Evolutionary conservation across 2,329 filamentous ascomycete species (phyloP), one percentile per base, ranked within the genome.

Genomic region (Tolypocladium tropicale): DNA sequence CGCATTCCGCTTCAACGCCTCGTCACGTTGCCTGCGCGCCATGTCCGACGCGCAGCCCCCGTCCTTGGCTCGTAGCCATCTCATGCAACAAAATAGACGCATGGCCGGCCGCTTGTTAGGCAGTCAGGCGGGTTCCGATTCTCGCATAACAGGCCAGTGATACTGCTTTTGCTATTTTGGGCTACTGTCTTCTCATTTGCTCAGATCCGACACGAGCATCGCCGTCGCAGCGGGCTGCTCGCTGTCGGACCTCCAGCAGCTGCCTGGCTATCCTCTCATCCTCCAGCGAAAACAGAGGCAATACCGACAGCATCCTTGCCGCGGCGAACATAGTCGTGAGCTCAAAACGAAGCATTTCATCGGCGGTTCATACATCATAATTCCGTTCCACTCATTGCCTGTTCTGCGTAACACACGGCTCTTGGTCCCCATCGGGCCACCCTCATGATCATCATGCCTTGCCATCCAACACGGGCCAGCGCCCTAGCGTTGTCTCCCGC

Each of bases 11-110:
- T 32, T 50, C 46, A 21, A 9, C 32, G 43, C 48, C 14, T 48
- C 34, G 56, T 55, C 56, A 55, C 53, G 53, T 55, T 57, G 53
- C 41, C 39, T 41, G 16, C 21, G 23, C 21, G 3, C 18, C 30
- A 57, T 49, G 48, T 53, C 39, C 18, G 23, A 39, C 43, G 18
- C 30, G 34, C 32, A 33, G 55, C 43, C 39, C 43, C 16, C 11
- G 41, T 25, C 12, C 12, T 46, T 11, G 5, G 43, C 14, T 30
- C 7, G 6, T 32, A 25, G 25, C 2, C 3, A 16, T 11, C 25
- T 30, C 7, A 10, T 12, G 2, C 25, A 12, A n/a, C 2, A 3
- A 16, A 23, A 48, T 12, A 7, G 43, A 25, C 43, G 6, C 16
- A 28, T 48, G 25, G 25, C 14, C 3, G 18, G 36, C 18, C n/a